Conservation (phyloP, 129 eudicot species). For the Chrysanthemum lavandulifolium region DNA sequence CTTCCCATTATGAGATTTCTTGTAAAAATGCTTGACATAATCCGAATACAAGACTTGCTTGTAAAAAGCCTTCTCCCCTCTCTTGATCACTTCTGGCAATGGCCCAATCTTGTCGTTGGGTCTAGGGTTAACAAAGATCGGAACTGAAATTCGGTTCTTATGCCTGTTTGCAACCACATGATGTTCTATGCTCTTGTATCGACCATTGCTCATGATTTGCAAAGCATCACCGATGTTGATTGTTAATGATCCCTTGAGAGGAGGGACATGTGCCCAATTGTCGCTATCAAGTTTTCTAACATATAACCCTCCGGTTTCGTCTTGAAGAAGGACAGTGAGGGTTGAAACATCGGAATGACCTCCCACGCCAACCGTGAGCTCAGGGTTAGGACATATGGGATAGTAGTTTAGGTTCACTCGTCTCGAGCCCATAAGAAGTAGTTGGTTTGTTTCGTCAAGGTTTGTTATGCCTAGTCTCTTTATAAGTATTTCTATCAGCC, state of each 20-base stretch:
- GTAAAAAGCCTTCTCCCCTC: slow-evolving; percentile 43
- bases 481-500: slow-evolving; percentile 34
- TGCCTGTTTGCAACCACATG: too few species aligned
- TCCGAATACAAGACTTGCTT: slow-evolving; percentile 48
- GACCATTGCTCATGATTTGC: slow-evolving; percentile 53
- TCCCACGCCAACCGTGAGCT: slow-evolving; percentile 54
- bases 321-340: slow-evolving; percentile 45
- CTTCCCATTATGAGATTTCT: too few species aligned
- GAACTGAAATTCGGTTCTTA: too few species aligned
- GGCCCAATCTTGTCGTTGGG: slow-evolving; percentile 45
- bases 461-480: slow-evolving; percentile 31
- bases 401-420: slow-evolving; percentile 54
- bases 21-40: slow-evolving; percentile 12
- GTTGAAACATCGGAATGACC: slow-evolving; percentile 57
- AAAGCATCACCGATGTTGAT: slow-evolving; percentile 53
- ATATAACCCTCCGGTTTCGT: slow-evolving; percentile 25
- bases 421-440: slow-evolving; percentile 46
- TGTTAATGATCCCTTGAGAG: slow-evolving; percentile 41
- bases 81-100: slow-evolving; percentile 17
- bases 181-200: slow-evolving; percentile 51
- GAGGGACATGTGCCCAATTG: background rate
- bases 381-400: slow-evolving; percentile 51
- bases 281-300: too few species aligned
- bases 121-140: slow-evolving; percentile 38
- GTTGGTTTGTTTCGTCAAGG: slow-evolving; percentile 31